phyloP scores from a whole-genome alignment of 1,139 yeast genomes.

The Magnusiomyces fungicola region DNA sequence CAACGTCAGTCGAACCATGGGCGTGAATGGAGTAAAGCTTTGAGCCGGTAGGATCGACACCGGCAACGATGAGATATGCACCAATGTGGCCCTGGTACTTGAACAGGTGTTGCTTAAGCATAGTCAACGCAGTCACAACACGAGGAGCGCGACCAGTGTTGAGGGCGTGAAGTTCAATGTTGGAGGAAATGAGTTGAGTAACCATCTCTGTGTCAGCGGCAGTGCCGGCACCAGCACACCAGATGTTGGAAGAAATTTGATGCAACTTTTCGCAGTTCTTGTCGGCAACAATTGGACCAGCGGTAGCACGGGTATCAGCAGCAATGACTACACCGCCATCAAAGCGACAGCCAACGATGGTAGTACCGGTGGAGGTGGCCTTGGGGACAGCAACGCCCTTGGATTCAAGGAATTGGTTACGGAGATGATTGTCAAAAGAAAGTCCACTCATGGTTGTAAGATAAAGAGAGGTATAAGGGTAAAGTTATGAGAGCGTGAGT shows the following conservation, averaged over 20 bases:
- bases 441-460: constrained; percentile 65
- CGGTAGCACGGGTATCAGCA: constrained; percentile 97
- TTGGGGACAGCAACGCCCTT: constrained; percentile 72
- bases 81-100: constrained; percentile 96
- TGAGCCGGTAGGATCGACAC: constrained; percentile 94
- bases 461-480: background rate
- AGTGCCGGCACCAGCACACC: constrained; percentile 99
- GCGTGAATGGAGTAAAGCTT: constrained; percentile 92
- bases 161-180: constrained; percentile 81
- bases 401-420: constrained; percentile 66
- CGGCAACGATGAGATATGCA: constrained; percentile 94
- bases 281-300: constrained; percentile 94
- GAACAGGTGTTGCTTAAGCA: constrained; percentile 90
- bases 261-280: constrained; percentile 96
- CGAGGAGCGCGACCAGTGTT: constrained; percentile 82
- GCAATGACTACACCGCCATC: constrained; percentile 94
- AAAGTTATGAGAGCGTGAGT: background rate
- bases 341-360: constrained; percentile 93
- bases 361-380: constrained; percentile 96
- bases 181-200: constrained; percentile 84
- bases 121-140: constrained; percentile 86
- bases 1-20: constrained; percentile 95
- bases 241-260: constrained; percentile 82
- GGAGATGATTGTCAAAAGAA: constrained; percentile 85
- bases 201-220: constrained; percentile 99